phyloP scores from a whole-genome alignment of 2,329 filamentous ascomycete species.

The Colletotrichum falcatum region DNA sequence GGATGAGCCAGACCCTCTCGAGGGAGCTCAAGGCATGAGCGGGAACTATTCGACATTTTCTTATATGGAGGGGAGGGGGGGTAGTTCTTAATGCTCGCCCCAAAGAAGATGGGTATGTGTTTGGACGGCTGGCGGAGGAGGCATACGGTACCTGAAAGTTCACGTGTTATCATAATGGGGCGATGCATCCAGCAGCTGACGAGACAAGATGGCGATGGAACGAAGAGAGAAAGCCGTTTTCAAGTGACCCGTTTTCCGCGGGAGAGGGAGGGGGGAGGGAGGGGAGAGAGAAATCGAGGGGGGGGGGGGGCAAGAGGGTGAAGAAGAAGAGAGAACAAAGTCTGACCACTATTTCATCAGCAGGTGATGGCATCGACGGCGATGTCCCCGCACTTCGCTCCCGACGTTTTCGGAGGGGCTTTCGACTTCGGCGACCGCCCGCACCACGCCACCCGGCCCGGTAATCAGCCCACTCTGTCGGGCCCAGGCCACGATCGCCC shows the following conservation, averaged over 20 bases:
- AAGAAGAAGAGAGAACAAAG: constrained; percentile 8
- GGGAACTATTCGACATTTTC: background rate
- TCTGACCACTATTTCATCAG: constrained; percentile 40
- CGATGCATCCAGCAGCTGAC: constrained; percentile 16
- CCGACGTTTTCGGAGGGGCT: constrained; percentile 31
- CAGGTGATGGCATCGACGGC: constrained; percentile 38
- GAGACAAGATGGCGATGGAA: constrained; percentile 14
- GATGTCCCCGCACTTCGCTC: constrained; percentile 36
- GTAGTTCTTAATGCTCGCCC: background rate
- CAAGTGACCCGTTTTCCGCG: background rate
- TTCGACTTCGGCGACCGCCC: constrained; percentile 30
- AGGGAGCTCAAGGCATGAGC: background rate
- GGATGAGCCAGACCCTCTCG: background rate
- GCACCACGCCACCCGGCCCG: constrained; percentile 37
- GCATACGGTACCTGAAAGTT: constrained; percentile 1
- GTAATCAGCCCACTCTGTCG: constrained; percentile 36
- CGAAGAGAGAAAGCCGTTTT: background rate
- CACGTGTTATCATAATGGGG: constrained; percentile 19
- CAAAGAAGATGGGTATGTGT: background rate
- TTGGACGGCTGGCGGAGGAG: constrained; percentile 2
- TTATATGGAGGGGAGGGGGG: background rate
- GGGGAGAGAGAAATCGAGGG: background rate
- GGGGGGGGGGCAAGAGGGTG: background rate
- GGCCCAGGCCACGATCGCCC: constrained; percentile 27
- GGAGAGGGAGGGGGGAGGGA: constrained; percentile 1